Base-by-base conservation (phyloP, 2,329 filamentous ascomycete genomes). In the Nigrospora oryzae region DNA sequence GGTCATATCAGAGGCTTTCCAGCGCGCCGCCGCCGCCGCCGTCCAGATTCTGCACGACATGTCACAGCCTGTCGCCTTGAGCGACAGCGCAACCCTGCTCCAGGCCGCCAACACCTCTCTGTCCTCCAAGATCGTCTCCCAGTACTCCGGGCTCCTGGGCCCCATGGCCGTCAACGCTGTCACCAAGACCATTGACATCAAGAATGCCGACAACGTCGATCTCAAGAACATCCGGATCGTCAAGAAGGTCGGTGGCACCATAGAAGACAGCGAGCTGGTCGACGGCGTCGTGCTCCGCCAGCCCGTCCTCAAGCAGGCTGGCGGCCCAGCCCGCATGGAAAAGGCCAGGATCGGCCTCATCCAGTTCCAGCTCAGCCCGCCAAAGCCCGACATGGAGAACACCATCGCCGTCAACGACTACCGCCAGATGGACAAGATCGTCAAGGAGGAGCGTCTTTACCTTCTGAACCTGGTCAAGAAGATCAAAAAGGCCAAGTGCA, bases 301-400 rank as follows among this genome's bases (percentile, higher is more conserved):
- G 66, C 83, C 84, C 31, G 90, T 95, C 36, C 79, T 97, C 61
- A 98, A 98, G 79, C 89, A 84, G 62, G 90, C 88, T 30, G 87
- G 89, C 59, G 93, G 93, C 6, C 91, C 93, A 44, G 79, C 83
- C 56, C 81, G 90, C 60, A 95, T 97, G 75, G 93, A 98, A 70
- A 98, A 98, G 79, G 93, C 93, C 51, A 85, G 77, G 70, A 98
- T 98, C 69, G 93, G 86, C 53, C 75, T 98, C 50, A 97, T 98
- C 55, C 93, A 98, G 65, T 98, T 98, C 78, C 93, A 98, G 69
- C 82, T 98, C 57, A 95, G 89, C 68, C 91, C 93, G 39, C 93
- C 93, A 2, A 98, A 98, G 71, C 93, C 93, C 56, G 93, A 98
- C 82, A 98, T 98, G 93, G 93, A 98, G 74, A 98, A 98, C 71